Base-by-base conservation (phyloP, 345 rosid genomes). In the Boechera retrofracta region DNA sequence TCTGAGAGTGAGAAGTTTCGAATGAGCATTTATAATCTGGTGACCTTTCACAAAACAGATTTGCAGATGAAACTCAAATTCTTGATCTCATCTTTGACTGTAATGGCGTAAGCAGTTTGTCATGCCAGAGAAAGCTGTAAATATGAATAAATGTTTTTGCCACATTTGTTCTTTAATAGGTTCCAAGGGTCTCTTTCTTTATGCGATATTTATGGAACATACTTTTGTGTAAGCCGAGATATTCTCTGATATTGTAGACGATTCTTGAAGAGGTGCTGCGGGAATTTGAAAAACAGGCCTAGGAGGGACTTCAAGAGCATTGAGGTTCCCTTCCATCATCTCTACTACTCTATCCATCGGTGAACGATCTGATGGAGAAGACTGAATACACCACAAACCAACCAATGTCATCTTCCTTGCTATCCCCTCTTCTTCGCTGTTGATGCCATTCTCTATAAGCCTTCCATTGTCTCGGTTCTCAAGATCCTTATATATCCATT, bases 331-430 rank as follows among this genome's bases (percentile, higher is more conserved):
- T 67, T 80, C 83, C 63, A 80, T 65, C 83, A 80, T 83, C 54
- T 80, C 78, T 13, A 80, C 70, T 0, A 83, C 80, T 55, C 52
- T 71, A 10, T 18, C 68, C 76, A 80, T 33, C 2, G 81, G 7
- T 11, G 83, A 80, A 1, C 78, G 57, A 44, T 79, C 32, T 24
- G 51, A 44, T 62, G 83, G 86, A 1, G 9, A 60, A 10, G 79
- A 28, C n/a, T 84, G 86, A 63, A 81, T 82, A 61, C 81, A 78
- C 77, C 80, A 85, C 56, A 82, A 53, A 16, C 79, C 74, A 15
- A 78, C 79, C 44, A 80, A 1, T 2, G 53, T 75, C 80, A 82
- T 54, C 71, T 78, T 85, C 55, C 39, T 79, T 5, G 26, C 39
- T 49, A 58, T 38, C 53, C 68, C 69, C 2, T 72, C 52, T 21